A percentile compares a stretch with the other conserved stretches of the same genome.
Conservation (phyloP, 1,139 yeast species). For the Tardiomyces digboiensis region DNA sequence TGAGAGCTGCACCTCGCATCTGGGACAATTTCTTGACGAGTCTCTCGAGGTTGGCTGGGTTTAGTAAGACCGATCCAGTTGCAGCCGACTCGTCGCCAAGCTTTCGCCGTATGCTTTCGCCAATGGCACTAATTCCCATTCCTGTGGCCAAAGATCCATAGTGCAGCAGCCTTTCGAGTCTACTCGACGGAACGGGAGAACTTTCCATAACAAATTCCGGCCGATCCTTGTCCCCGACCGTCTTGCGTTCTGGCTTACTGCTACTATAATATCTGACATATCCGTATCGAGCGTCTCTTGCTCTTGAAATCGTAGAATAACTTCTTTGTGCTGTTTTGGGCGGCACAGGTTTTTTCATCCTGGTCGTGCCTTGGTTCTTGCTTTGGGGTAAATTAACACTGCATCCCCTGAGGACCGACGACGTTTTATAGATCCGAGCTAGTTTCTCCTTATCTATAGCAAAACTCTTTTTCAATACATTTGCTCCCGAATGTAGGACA, state of each 20-base stretch:
- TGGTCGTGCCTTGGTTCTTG: conserved; percentile 1
- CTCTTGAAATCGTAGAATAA: too few species aligned
- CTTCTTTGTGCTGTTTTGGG: neutral
- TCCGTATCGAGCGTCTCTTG: too few species aligned
- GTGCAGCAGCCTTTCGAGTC: conserved; percentile 82
- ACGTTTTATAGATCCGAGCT: neutral
- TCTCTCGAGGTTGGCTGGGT: conserved; percentile 77
- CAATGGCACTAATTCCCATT: conserved; percentile 76
- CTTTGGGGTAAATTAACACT: too few species aligned
- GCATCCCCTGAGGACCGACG: neutral
- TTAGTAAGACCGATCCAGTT: conserved; percentile 55
- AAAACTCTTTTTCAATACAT: neutral
- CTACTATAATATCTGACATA: too few species aligned
- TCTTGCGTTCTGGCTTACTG: too few species aligned
- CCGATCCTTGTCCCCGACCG: conserved; percentile 21
- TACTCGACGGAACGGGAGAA: conserved; percentile 75
- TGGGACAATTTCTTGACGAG: conserved; percentile 80
- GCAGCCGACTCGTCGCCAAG: conserved; percentile 39
- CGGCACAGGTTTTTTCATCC: conserved; percentile 1
- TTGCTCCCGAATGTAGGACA: neutral
- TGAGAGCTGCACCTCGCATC: conserved; percentile 98
- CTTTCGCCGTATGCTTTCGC: conserved; percentile 64
- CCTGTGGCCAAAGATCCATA: conserved; percentile 93
- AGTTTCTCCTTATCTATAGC: neutral
- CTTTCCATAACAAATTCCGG: conserved; percentile 41